phyloP scores from a whole-genome alignment of 352 stramenopile genomes.

The Thraustochytrium striatum region DNA sequence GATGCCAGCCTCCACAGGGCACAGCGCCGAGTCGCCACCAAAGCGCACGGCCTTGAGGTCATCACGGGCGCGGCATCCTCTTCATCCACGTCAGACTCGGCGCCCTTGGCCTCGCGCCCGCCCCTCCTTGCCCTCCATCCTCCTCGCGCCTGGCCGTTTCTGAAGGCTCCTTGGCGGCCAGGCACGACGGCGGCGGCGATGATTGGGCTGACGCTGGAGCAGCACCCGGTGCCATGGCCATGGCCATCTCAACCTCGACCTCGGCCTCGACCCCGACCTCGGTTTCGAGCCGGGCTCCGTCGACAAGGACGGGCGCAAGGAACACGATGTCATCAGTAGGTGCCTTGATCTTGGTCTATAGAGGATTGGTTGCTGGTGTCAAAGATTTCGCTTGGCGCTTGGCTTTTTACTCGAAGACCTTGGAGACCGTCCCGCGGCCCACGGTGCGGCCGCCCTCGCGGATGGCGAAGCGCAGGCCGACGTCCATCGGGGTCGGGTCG shows the following conservation, averaged over 20 bases:
- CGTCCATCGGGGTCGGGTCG: conserved; percentile 78
- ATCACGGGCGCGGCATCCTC: conserved; percentile 19
- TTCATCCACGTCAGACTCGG: background rate
- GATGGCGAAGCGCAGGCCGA: conserved; percentile 91
- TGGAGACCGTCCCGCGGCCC: conserved; percentile 86
- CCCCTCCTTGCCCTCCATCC: background rate
- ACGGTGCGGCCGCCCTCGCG: conserved; percentile 90
- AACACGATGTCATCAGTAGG: no score
- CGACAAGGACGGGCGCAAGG: no score
- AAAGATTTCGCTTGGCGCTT: no score
- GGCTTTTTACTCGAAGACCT: conserved; percentile 70
- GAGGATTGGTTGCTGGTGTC: no score
- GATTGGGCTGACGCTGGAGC: no score
- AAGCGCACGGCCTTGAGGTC: conserved; percentile 24
- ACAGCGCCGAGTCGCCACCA: conserved; percentile 2
- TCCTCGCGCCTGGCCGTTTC: background rate
- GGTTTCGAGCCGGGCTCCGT: no score
- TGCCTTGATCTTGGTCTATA: no score
- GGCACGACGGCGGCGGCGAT: background rate
- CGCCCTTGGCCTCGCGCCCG: background rate
- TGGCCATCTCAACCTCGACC: no score
- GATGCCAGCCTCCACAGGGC: background rate
- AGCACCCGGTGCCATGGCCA: no score
- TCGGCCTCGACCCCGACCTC: no score
- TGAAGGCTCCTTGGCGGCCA: background rate